These are phyloP conservation scores for Aspergillus aculeatinus DNA, from an alignment of 2,329 filamentous ascomycete species.

Conservation along the genomic window DNA sequence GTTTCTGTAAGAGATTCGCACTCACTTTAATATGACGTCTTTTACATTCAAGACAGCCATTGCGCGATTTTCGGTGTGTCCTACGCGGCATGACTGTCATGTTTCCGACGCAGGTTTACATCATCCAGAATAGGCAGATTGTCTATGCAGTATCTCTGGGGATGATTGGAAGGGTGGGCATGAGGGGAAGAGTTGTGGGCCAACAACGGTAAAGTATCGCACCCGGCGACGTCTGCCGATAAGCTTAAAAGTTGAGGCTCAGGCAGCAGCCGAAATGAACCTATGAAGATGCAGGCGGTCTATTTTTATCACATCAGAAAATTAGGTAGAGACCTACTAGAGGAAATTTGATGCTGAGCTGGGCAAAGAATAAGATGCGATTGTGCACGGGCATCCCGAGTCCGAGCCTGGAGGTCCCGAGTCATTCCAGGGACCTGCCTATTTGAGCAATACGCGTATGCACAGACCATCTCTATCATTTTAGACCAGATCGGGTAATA, in stretches of 20 bases:
- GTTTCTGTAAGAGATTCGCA: background rate
- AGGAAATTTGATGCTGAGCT: background rate
- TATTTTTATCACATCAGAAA: background rate
- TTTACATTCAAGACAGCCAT: constrained; percentile 41
- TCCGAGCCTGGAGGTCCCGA: no score
- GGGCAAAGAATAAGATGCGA: background rate
- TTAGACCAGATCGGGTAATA: background rate
- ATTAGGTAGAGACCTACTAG: background rate
- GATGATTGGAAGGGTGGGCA: background rate
- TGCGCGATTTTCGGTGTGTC: constrained; percentile 40
- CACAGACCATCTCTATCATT: constrained; percentile 12
- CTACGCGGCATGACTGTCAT: constrained; percentile 21
- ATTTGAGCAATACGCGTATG: constrained; percentile 19
- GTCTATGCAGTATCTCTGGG: background rate
- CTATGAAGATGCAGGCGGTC: constrained; percentile 63
- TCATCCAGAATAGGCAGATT: background rate
- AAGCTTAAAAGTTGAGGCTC: background rate
- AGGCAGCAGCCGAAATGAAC: background rate
- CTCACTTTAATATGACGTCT: constrained; percentile 40
- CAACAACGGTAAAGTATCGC: constrained; percentile 9
- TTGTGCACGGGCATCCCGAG: background rate
- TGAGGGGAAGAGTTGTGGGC: constrained; percentile 4
- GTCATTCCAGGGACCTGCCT: background rate
- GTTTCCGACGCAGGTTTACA: background rate
- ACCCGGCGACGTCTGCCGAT: background rate